Percentiles rank a stretch among this genome's conserved stretches.
Conservation (phyloP, 345 rosid genomes). For the Cardamine occulta region DNA sequence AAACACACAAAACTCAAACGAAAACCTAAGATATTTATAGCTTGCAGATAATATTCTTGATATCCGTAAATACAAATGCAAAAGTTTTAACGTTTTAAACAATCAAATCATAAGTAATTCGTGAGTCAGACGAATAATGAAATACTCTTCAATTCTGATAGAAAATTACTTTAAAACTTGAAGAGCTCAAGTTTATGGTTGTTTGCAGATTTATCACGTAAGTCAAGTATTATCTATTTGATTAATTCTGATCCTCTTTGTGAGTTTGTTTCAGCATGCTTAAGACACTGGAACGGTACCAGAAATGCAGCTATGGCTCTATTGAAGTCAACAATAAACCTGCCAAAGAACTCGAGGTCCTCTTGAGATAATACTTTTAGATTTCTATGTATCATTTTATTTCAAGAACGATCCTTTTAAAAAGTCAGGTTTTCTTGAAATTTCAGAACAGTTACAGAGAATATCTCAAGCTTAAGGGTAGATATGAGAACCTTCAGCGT, state of each 20-base stretch:
- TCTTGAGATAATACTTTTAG: not conserved
- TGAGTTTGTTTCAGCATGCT: slow-evolving; percentile 66
- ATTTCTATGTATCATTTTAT: not conserved
- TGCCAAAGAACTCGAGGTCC: slow-evolving; percentile 87
- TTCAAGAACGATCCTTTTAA: not conserved
- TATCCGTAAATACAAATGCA: not conserved
- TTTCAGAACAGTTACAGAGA: slow-evolving; percentile 86
- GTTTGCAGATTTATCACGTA: not conserved
- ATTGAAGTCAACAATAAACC: slow-evolving; percentile 86
- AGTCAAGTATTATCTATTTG: slow-evolving; percentile 16
- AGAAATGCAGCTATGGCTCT: slow-evolving; percentile 91
- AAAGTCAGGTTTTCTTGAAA: slow-evolving; percentile 2
- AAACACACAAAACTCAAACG: not conserved
- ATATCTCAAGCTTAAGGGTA: slow-evolving; percentile 82
- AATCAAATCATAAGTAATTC: not conserved
- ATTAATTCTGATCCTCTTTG: not conserved
- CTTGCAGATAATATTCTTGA: not conserved
- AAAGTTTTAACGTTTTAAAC: not conserved
- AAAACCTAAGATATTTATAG: not conserved
- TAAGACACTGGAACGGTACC: slow-evolving; percentile 88
- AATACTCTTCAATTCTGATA: slow-evolving; percentile 2
- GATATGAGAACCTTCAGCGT: slow-evolving; percentile 73
- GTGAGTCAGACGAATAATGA: no score
- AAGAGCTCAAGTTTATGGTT: not conserved
- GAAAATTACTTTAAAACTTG: not conserved